Percentiles rank a stretch among this genome's conserved stretches.
These are phyloP conservation scores for Ogataea allantospora DNA, from an alignment of 805 yeast species.

Conservation along the genomic window DNA sequence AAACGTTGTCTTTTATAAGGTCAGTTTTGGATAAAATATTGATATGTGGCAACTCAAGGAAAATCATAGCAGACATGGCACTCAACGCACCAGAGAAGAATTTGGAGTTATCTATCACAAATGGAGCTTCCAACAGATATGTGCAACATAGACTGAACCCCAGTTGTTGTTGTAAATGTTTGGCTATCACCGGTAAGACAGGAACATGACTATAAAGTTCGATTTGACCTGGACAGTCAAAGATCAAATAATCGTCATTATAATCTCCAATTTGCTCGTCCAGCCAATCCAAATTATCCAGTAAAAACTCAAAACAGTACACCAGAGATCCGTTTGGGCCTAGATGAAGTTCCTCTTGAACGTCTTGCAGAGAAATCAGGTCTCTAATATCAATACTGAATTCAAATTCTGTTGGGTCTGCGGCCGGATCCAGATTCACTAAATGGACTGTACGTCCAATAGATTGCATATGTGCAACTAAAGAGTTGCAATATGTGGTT, in stretches of 20 bases:
- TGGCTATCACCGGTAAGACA: constrained; percentile 83
- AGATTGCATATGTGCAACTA: constrained; percentile 83
- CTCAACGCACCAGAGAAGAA: constrained; percentile 93
- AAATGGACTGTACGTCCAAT: constrained; percentile 92
- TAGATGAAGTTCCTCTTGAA: constrained; percentile 87
- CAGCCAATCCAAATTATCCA: constrained; percentile 92
- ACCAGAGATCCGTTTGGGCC: constrained; percentile 96
- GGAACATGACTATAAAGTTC: constrained; percentile 95
- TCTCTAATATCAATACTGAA: constrained; percentile 92
- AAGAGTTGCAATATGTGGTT: constrained; percentile 86
- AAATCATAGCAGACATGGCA: constrained; percentile 98
- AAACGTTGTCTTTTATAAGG: constrained; percentile 73
- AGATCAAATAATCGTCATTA: constrained; percentile 89
- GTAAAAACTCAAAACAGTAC: constrained; percentile 88
- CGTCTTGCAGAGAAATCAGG: constrained; percentile 85
- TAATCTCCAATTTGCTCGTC: constrained; percentile 96
- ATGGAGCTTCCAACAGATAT: constrained; percentile 89
- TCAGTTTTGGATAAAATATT: constrained; percentile 87
- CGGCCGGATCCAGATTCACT: constrained; percentile 96
- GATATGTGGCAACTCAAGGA: constrained; percentile 91
- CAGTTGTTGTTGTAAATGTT: constrained; percentile 74
- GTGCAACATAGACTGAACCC: constrained; percentile 91
- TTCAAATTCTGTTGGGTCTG: constrained; percentile 87
- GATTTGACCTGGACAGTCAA: constrained; percentile 97
- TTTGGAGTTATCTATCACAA: constrained; percentile 84